Evolutionary conservation across 371 early-diverging fungal genomes (phyloP).

Genomic region (Rhizoclosmatium hyalinum): DNA sequence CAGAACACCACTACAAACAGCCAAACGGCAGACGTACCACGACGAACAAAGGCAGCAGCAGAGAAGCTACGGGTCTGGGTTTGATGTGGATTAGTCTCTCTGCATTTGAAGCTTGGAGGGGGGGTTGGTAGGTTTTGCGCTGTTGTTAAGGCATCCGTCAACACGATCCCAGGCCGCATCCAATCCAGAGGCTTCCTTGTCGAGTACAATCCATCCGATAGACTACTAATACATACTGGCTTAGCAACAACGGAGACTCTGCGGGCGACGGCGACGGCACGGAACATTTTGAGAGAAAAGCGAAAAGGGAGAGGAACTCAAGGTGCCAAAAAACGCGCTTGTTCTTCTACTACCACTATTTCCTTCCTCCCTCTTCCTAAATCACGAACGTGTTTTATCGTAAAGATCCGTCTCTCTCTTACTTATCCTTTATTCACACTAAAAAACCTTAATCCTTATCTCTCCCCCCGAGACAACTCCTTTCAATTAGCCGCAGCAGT

Average conservation of each 20-base stretch:
- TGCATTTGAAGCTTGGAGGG: not conserved
- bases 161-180: not conserved
- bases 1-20: too few species aligned
- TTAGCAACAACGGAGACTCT: conserved; percentile 7
- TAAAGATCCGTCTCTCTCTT: not conserved
- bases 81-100: not conserved
- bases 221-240: not conserved
- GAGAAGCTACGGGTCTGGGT: conserved; percentile 18
- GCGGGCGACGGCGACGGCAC: not conserved
- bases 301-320: not conserved
- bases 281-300: conserved; percentile 7
- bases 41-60: conserved; percentile 19
- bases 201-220: too few species aligned
- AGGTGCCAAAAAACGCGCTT: not conserved
- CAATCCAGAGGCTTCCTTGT: not conserved
- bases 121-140: not conserved
- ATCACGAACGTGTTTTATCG: not conserved
- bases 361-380: too few species aligned
- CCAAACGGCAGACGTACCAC: conserved; percentile 15
- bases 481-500: conserved; percentile 8
- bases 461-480: not conserved
- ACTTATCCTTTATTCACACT: not conserved
- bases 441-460: too few species aligned
- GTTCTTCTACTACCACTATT: too few species aligned
- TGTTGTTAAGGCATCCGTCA: not conserved